Conservation (phyloP, 805 yeast species). For the Candida corydali region DNA sequence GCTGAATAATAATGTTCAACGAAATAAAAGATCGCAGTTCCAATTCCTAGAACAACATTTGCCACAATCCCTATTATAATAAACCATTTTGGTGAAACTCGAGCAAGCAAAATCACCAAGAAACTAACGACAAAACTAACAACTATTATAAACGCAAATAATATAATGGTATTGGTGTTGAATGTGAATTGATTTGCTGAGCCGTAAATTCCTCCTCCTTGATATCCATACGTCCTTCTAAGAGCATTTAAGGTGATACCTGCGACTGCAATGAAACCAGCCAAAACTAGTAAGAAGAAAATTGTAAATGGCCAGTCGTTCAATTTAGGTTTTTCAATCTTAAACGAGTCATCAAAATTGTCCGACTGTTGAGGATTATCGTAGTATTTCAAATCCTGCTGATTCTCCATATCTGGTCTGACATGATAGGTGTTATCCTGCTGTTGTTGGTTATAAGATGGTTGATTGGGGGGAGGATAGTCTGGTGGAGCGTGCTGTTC, state of each 20-base stretch:
- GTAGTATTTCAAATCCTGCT: slow-evolving; percentile 14
- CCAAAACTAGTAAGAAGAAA: slow-evolving; percentile 42
- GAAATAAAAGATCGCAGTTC: slow-evolving; percentile 72
- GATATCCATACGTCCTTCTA: slow-evolving; percentile 46
- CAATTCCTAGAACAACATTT: slow-evolving; percentile 66
- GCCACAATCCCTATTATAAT: slow-evolving; percentile 65
- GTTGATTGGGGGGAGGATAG: slow-evolving; percentile 10
- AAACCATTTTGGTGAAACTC: slow-evolving; percentile 61
- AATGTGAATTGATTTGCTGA: slow-evolving; percentile 53
- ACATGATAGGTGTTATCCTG: slow-evolving; percentile 9
- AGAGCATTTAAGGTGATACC: slow-evolving; percentile 66
- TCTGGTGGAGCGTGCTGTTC: slow-evolving; percentile 7
- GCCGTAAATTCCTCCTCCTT: slow-evolving; percentile 63
- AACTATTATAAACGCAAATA: slow-evolving; percentile 62
- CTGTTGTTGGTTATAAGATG: slow-evolving; percentile 7
- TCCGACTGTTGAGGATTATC: slow-evolving; percentile 33
- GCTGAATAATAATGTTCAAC: slow-evolving; percentile 71
- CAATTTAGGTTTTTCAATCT: slow-evolving; percentile 55
- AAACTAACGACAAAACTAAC: slow-evolving; percentile 57
- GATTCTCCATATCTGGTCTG: slow-evolving; percentile 27
- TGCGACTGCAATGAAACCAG: slow-evolving; percentile 69
- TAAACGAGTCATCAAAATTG: slow-evolving; percentile 64
- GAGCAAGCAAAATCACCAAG: slow-evolving; percentile 55
- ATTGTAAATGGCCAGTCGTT: slow-evolving; percentile 72
- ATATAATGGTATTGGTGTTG: slow-evolving; percentile 69